These are phyloP conservation scores for Botryotinia convoluta DNA, from an alignment of 2,329 filamentous ascomycete genomes.

Conservation along the genomic window DNA sequence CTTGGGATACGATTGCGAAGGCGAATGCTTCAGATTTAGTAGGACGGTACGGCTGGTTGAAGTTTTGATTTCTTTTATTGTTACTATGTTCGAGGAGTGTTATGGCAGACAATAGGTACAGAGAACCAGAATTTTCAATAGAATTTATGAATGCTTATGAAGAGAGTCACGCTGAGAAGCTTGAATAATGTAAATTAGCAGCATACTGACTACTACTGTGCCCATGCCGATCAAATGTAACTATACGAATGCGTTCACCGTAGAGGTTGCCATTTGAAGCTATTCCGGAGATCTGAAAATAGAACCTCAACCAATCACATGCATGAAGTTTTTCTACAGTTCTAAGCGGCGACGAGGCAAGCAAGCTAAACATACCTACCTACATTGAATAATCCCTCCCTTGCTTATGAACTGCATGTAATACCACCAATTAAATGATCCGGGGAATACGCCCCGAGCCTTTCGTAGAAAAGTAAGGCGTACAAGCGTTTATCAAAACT, in stretches of 20 bases:
- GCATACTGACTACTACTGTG: neutral
- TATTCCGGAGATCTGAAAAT: slow-evolving; percentile 2
- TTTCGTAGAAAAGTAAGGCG: neutral
- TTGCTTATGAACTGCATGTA: neutral
- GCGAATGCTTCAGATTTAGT: neutral
- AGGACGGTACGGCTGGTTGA: slow-evolving; percentile 18
- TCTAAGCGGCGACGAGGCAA: slow-evolving; percentile 11
- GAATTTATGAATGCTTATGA: neutral
- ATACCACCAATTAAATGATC: neutral
- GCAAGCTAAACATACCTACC: neutral
- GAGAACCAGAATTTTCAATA: neutral
- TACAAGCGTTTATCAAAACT: neutral
- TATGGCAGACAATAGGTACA: neutral
- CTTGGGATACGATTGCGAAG: slow-evolving; percentile 10
- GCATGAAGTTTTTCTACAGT: neutral
- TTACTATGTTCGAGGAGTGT: neutral
- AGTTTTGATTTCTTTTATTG: neutral
- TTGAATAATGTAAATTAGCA: neutral
- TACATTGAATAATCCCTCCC: neutral
- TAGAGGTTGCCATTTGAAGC: neutral
- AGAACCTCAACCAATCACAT: neutral
- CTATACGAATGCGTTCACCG: neutral
- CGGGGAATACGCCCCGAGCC: neutral
- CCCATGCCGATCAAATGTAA: neutral
- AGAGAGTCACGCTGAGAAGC: neutral